These are phyloP conservation scores for Termitomyces bulborhizus DNA, from an alignment of 768 basidiomycete genomes.

Conservation along the genomic window DNA sequence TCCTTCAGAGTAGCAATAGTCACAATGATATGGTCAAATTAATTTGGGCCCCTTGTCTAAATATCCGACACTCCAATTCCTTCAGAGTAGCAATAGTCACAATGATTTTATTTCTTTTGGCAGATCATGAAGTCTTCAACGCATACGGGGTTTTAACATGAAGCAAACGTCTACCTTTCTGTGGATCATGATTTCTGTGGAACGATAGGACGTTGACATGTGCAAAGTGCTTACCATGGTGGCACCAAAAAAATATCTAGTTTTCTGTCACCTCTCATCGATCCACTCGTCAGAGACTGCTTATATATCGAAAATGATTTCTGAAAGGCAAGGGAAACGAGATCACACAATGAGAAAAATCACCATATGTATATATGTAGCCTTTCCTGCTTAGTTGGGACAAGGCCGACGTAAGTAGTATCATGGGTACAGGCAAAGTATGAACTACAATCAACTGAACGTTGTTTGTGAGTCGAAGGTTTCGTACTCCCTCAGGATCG, in stretches of 20 bases:
- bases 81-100: background rate
- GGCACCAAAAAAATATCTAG: background rate
- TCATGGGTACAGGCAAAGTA: too few species aligned
- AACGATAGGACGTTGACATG: background rate
- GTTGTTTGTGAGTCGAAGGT: too few species aligned
- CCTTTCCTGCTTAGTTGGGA: too few species aligned
- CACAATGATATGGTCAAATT: constrained; percentile 11
- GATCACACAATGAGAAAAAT: too few species aligned
- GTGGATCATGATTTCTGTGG: background rate
- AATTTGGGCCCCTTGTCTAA: background rate
- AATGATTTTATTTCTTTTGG: background rate
- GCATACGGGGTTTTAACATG: background rate
- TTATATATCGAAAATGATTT: background rate
- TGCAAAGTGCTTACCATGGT: background rate
- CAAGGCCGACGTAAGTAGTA: too few species aligned
- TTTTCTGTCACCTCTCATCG: background rate
- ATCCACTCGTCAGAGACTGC: background rate
- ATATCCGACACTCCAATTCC: too few species aligned
- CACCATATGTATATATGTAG: too few species aligned
- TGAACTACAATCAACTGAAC: too few species aligned
- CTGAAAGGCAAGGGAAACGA: too few species aligned
- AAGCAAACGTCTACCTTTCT: background rate
- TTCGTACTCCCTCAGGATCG: too few species aligned
- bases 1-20: background rate
- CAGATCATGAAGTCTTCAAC: background rate